Base-by-base conservation (phyloP, 202 grass and related monocot species). In the Miscanthus sacchariflorus region DNA sequence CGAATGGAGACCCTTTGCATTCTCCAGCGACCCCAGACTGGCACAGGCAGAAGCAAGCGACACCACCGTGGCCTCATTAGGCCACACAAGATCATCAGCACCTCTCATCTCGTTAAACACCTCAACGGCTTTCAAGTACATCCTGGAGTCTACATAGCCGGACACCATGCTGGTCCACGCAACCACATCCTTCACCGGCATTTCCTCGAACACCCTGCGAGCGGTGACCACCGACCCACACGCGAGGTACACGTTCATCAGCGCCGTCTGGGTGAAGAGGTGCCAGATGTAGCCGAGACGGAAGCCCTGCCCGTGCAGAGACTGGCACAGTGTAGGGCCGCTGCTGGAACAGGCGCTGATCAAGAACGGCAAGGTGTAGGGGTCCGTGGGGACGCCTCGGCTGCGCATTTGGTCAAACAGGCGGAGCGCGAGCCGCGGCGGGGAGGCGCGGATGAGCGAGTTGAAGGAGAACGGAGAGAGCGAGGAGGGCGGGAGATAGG, bases 281-380 rank as follows among this genome's bases (percentile, higher is more conserved):
- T 91, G 70, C 30, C 24, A 6, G 43, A 40, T 36, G 79, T 91
- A 88, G 24, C 85, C 94, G 4, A 84, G 67, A 8, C 73, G 79
- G 12, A 93, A 12, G 10, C 44, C 74, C 70, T 87, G 66, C 24
- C 66, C 85, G 18, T 95, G 91, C 11, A 86, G 46, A 21, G 78
- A 70, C 54, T 68, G 63, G 39, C 70, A 81, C 27, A 88, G 88
- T 3, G 44, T 61, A 15, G 63, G 70, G 24, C 86, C 75, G n/a
- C 52, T 14, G 18, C 70, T 7, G 54, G 87, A 86, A 35, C 82
- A 93, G 8, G 87, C 85, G 65, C 75, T 70, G 85, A 95, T 90
- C 89, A 95, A 73, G 91, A 93, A 88, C 40, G 91, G 94, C 24
- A 91, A 70, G 9, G 94, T 95, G 91, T 91, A 91, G 28, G 78